Evolutionary conservation across 345 rosid genomes (phyloP).

Genomic region (Bruguiera sexangula): DNA sequence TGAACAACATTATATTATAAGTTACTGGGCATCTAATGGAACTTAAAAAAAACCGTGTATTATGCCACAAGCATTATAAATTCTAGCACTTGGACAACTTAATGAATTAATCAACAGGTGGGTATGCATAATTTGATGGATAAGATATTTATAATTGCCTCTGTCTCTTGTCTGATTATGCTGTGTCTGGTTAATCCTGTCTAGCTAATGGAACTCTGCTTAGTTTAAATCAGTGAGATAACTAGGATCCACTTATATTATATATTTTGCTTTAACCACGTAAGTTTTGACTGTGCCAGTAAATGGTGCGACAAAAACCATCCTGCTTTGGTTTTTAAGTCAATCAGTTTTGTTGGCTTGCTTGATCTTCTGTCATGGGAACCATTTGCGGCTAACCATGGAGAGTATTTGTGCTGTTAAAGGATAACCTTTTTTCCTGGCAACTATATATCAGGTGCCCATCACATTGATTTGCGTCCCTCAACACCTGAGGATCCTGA

Average conservation of each 20-base stretch:
- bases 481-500: slow-evolving; percentile 63
- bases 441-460: slow-evolving; percentile 54
- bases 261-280: neutral
- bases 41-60: neutral
- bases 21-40: slow-evolving; percentile 1
- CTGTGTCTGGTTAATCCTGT: neutral
- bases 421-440: neutral
- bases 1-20: neutral
- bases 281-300: neutral
- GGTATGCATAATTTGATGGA: neutral
- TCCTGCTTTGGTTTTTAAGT: neutral
- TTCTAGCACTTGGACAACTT: no score
- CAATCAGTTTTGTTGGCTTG: neutral
- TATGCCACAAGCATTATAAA: no score
- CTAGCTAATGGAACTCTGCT: neutral
- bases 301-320: neutral
- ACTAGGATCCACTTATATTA: neutral
- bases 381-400: neutral
- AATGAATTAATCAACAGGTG: no score
- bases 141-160: neutral
- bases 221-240: neutral
- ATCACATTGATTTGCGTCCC: slow-evolving; percentile 83
- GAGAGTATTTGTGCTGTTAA: neutral
- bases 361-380: neutral
- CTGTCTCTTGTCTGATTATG: no score